Evolutionary conservation across 306 rosid genomes (phyloP).

Genomic region (Medicago ruthenica): DNA sequence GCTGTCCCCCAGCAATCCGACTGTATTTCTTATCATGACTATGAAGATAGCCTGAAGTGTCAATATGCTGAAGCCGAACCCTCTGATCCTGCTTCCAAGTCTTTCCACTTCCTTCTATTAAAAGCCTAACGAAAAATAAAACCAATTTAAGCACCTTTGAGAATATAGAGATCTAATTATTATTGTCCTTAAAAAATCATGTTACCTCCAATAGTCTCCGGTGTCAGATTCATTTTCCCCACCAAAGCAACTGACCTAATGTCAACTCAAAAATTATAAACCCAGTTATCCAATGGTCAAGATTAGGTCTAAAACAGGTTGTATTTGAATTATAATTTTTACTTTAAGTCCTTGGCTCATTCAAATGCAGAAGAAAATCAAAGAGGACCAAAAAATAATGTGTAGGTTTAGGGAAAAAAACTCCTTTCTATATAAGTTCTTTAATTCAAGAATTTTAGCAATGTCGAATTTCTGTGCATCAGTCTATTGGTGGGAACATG

Average conservation of each 20-base stretch:
- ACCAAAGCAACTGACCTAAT: constrained; percentile 94
- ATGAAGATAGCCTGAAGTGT: constrained; percentile 80
- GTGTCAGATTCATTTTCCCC: constrained; percentile 82
- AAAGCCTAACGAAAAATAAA: constrained; percentile 57
- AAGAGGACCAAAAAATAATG: background rate
- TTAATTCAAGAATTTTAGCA: background rate
- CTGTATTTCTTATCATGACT: constrained; percentile 96
- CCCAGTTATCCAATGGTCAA: constrained; percentile 32
- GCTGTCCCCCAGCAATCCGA: constrained; percentile 99
- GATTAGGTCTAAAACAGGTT: constrained; percentile 3
- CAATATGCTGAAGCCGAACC: constrained; percentile 92
- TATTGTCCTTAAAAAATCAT: background rate
- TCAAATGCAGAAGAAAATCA: constrained; percentile 14
- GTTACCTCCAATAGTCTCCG: constrained; percentile 90
- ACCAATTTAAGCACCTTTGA: constrained; percentile 38
- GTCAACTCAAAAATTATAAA: constrained; percentile 35
- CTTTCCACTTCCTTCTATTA: constrained; percentile 88
- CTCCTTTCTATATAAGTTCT: background rate
- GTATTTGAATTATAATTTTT: constrained; percentile 30
- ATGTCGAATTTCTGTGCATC: constrained; percentile 5
- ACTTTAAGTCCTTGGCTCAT: constrained; percentile 13
- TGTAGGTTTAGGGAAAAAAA: background rate
- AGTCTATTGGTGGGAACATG: background rate
- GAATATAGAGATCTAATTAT: constrained; percentile 25
- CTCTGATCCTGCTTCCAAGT: constrained; percentile 97